Base-by-base conservation (phyloP, 768 basidiomycete species). In the Suillus americanus region DNA sequence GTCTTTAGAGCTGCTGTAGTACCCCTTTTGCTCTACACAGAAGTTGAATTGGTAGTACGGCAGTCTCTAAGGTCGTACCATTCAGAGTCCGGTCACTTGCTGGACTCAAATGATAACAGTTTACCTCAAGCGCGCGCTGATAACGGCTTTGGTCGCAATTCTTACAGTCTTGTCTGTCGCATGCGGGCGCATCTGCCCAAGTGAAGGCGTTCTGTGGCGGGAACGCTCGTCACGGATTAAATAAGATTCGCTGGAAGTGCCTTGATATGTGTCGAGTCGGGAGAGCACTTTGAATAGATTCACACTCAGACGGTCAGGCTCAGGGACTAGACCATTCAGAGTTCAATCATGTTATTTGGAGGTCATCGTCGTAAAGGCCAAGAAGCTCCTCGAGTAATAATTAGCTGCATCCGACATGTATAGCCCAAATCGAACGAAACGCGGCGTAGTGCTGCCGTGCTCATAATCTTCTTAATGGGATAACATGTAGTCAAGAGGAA, bases 1-100 rank as follows among this genome's bases (percentile, higher is more conserved):
- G 25, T 56, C 37, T 56, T 38, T 56, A 56, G 37, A 56, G 37
- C 23, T 57, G 56, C 38, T 57, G 56, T 57, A 28, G 38, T 57
- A 53, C 56, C n/a, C 35, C 14, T 38, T 56, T 37, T 56, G 35
- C 38, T 56, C 54, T n/a, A 23, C 30, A n/a, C n/a, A n/a, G 51
- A 53, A 53, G 51, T 33, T 48, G 18, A 38, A 38, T 53, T 35
- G 35, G 7, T 38, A 37, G 35, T 57, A 40, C 13, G 38, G 37
- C 56, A 57, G n/a, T 25, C 23, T 53, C 16, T 23, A 57, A 18
- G 56, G 56, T 37, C 20, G 35, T 35, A 9, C n/a, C 23, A 48
- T 48, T 53, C 30, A 35, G 12, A 56, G 6, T 56, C 7, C 18
- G 3, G 20, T 23, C 41, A 41, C 41, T 40, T 33, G 51, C 10